These are phyloP conservation scores for Venustampulla echinocandica DNA, from an alignment of 495 filamentous ascomycete species.

Conservation along the genomic window DNA sequence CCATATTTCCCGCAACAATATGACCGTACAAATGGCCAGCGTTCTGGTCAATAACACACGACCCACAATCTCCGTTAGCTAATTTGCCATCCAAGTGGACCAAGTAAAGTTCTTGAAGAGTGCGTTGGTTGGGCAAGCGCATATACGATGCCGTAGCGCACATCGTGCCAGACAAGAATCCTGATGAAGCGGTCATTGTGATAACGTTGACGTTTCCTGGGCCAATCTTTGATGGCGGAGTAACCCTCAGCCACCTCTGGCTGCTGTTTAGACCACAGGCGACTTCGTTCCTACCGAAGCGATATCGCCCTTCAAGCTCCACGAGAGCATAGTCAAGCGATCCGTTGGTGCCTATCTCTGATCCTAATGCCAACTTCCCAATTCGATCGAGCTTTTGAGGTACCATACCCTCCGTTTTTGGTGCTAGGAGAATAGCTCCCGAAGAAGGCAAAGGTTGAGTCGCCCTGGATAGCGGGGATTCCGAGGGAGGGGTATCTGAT, in stretches of 20 bases:
- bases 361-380: slow-evolving; percentile 9
- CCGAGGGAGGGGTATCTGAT: background rate
- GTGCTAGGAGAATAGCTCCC: no score
- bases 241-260: slow-evolving; percentile 5
- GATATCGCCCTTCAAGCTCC: background rate
- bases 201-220: background rate
- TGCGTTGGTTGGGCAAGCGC: slow-evolving; percentile 7
- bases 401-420: background rate
- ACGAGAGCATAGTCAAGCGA: slow-evolving; percentile 9
- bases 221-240: background rate
- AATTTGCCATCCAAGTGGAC: slow-evolving; percentile 4
- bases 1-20: slow-evolving; percentile 17
- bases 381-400: background rate
- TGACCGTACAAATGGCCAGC: slow-evolving; percentile 22
- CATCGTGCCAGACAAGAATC: slow-evolving; percentile 6
- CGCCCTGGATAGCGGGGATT: background rate
- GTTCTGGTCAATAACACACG: slow-evolving; percentile 18
- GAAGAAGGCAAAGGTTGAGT: no score
- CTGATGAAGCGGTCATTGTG: slow-evolving; percentile 7
- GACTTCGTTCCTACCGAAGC: background rate
- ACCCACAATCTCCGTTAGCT: slow-evolving; percentile 18
- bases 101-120: slow-evolving; percentile 9
- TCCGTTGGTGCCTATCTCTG: background rate
- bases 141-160: slow-evolving; percentile 8
- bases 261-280: slow-evolving; percentile 1